Evolutionary conservation across 2,329 filamentous ascomycete genomes (phyloP), one percentile per base, ranked within the genome.

Genomic region (Pseudogymnoascus sp.): DNA sequence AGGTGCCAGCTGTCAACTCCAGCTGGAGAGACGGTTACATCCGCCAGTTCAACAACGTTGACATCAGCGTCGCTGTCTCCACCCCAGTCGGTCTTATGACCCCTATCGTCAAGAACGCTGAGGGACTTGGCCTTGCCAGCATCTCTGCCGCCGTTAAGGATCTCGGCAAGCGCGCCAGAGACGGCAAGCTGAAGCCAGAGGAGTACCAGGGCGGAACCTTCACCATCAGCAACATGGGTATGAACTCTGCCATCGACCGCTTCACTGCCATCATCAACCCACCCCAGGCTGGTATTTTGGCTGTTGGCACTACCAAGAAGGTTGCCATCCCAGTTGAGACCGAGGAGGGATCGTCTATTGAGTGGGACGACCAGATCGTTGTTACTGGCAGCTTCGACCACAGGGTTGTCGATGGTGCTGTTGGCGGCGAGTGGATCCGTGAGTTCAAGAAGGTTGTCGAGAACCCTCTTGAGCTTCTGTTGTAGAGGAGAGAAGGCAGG

Each of bases 161-260:
- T 74, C 90, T 99, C 63, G 93, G 93, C 75, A 96, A 96, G 87
- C 91, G 91, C 76, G 95, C 95, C 67, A 87, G 92, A 66, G 95
- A 97, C 71, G 90, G 91, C 80, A 99, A 97, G 87, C 89, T 99
- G 72, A 97, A 97, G 89, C 95, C 95, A 59, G 93, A 99, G 78
- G 93, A 99, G 81, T 99, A 96, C 87, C 93, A 97, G 84, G 95
- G 95, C 63, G 95, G 95, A 76, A 96, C 91, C 76, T 96, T 99
- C 81, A 97, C 93, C 78, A 97, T 99, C 80, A 96, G 91, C 81
- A 99, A 99, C 87, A 96, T 99, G 95, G 95, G 95, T 78, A 99
- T 99, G 95, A 99, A 99, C 85, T 75, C 88, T 59, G 93, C 95
- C 60, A 89, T 99, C 67, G 93, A 97, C 80, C 87, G 93, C 76